Base-by-base conservation (phyloP, 192 early-diverging fungal species). In the Podila epigama region DNA sequence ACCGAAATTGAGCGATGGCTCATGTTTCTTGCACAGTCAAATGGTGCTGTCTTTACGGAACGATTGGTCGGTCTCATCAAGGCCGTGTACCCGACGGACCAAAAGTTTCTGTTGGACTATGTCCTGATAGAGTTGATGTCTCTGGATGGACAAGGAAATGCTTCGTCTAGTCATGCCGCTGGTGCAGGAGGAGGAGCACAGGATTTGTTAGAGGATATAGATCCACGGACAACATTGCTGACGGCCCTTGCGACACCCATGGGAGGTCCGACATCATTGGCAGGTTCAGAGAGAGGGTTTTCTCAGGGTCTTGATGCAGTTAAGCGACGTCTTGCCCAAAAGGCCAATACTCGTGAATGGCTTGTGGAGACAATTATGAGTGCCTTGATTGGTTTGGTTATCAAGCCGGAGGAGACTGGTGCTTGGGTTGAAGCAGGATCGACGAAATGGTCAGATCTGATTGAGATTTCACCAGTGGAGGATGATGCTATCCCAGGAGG, bases 91-190 rank as follows among this genome's bases (percentile, higher is more conserved):
- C 72, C 72, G 8, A 67, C 63, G 15, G 72, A 75, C 28, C 72
- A 75, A 63, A 75, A 75, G 52, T 75, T 75, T 52, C 31, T 75
- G 53, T 29, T 75, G 65, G 72, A 75, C 32, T 60, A 62, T 42
- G 52, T 75, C 15, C 40, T 75, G 44, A 63, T 75, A 34, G 72
- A 75, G 31, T 66, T 40, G 39, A 68, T 75, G 72, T 75, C 58
- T 8, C 60, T 58, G 64, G 72, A 75, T n/a, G 28, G 60, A 51
- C 25, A 73, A 34, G 22, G 27, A 28, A 5, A n/a, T n/a, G n/a
- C n/a, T n/a, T n/a, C n/a, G n/a, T 25, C 5, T 31, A 37, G 31
- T 33, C 8, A 5, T 15, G 18, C 31, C 16, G 36, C 31, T 7
- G 58, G 48, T 27, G 29, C 33, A n/a, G 54, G 52, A 11, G 10